Evolutionary conservation across 352 stramenopile species (phyloP).

Genomic region (Blastocystis sp.): DNA sequence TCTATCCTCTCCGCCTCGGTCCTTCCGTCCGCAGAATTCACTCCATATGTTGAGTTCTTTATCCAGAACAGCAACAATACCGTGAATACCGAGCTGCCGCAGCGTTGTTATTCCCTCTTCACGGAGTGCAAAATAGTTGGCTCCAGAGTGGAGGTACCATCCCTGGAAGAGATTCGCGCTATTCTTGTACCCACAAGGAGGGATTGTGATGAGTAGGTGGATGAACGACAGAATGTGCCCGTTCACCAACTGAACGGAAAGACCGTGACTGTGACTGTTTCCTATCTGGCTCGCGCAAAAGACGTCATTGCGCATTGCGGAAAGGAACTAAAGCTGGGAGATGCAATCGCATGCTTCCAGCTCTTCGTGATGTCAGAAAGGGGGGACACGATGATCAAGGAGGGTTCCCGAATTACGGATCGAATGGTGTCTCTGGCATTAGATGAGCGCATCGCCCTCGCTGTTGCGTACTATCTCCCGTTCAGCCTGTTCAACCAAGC

Average conservation of each 20-base stretch:
- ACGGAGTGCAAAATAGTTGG: background rate
- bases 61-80: slow-evolving; percentile 52
- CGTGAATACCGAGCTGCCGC: background rate
- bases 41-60: slow-evolving; percentile 44
- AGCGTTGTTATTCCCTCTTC: slow-evolving; percentile 4
- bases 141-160: background rate
- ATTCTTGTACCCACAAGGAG: background rate
- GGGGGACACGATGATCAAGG: background rate
- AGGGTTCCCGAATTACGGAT: background rate
- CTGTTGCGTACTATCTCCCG: slow-evolving; percentile 5
- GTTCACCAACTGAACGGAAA: background rate
- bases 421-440: background rate
- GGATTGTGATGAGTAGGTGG: background rate
- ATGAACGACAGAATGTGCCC: background rate
- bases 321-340: background rate
- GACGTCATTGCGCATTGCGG: background rate
- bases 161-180: background rate
- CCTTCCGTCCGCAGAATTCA: slow-evolving; percentile 18
- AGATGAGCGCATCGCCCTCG: background rate
- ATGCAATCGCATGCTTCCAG: background rate
- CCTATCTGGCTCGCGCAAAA: background rate
- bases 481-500: slow-evolving; percentile 19
- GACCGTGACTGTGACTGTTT: background rate
- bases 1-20: background rate
- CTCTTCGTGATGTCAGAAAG: background rate